phyloP scores from a whole-genome alignment of 257 asterid genomes.

The Penstemon newberryi region DNA sequence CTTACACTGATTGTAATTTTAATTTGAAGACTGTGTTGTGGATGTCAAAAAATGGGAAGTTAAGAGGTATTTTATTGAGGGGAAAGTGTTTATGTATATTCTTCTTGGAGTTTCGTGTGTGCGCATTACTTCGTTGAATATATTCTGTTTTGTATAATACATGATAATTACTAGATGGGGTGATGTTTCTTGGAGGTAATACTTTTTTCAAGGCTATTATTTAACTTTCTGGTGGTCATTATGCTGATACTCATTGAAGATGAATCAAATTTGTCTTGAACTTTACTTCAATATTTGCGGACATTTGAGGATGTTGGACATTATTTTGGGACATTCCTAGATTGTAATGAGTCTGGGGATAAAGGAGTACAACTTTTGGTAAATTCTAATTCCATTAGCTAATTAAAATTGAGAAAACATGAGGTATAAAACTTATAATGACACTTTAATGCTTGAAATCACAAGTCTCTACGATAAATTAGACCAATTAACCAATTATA shows the following conservation, averaged over 20 bases:
- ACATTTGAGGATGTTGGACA: slow-evolving; percentile 4
- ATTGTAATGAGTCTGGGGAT: background rate
- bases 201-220: slow-evolving; percentile 1
- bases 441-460: background rate
- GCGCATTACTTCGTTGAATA: background rate
- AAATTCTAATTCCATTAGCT: background rate
- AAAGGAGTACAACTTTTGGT: background rate
- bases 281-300: background rate
- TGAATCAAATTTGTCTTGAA: background rate
- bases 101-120: slow-evolving; percentile 14
- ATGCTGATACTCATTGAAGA: background rate
- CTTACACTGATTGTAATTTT: slow-evolving; percentile 10
- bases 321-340: background rate
- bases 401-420: background rate
- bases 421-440: background rate
- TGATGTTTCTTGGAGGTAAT: background rate
- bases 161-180: background rate
- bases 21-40: background rate
- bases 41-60: slow-evolving; percentile 7
- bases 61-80: slow-evolving; percentile 17
- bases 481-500: too few species aligned
- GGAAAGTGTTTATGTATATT: slow-evolving; percentile 10
- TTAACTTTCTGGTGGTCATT: background rate
- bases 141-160: slow-evolving; percentile 5
- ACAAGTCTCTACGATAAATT: background rate